Evolutionary conservation across 306 rosid species (phyloP).

Genomic region (Rosa persica): DNA sequence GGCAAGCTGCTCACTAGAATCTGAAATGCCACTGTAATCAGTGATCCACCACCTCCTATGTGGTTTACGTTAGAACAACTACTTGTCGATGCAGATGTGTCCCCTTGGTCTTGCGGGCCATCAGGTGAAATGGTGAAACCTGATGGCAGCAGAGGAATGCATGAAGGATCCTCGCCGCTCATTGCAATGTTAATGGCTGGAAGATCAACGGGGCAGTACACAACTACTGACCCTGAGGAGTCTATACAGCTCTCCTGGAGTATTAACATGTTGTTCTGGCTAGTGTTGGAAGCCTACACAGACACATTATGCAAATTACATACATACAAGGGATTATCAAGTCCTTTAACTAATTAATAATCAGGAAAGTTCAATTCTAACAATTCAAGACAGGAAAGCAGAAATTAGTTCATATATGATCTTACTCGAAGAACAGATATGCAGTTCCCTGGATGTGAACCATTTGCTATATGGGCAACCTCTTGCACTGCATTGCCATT

Average conservation of each 20-base stretch:
- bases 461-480: slow-evolving; percentile 94
- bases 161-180: slow-evolving; percentile 92
- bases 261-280: slow-evolving; percentile 88
- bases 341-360: not conserved
- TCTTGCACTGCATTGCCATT: slow-evolving; percentile 82
- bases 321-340: not conserved
- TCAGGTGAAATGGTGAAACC: slow-evolving; percentile 79
- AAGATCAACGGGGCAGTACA: slow-evolving; percentile 81
- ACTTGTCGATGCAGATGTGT: slow-evolving; percentile 62
- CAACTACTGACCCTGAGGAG: slow-evolving; percentile 80
- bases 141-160: slow-evolving; percentile 79
- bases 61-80: slow-evolving; percentile 8
- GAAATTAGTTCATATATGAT: not conserved
- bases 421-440: slow-evolving; percentile 86
- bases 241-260: slow-evolving; percentile 98
- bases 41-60: slow-evolving; percentile 54
- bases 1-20: slow-evolving; percentile 83
- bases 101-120: slow-evolving; percentile 45
- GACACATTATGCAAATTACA: not conserved
- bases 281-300: slow-evolving; percentile 65
- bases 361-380: not conserved
- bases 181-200: slow-evolving; percentile 81
- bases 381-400: not conserved
- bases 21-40: slow-evolving; percentile 81
- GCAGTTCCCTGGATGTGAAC: slow-evolving; percentile 89